Evolutionary conservation across 768 basidiomycete genomes (phyloP), one percentile per base, ranked within the genome.

Genomic region (Lentinula aciculospora): DNA sequence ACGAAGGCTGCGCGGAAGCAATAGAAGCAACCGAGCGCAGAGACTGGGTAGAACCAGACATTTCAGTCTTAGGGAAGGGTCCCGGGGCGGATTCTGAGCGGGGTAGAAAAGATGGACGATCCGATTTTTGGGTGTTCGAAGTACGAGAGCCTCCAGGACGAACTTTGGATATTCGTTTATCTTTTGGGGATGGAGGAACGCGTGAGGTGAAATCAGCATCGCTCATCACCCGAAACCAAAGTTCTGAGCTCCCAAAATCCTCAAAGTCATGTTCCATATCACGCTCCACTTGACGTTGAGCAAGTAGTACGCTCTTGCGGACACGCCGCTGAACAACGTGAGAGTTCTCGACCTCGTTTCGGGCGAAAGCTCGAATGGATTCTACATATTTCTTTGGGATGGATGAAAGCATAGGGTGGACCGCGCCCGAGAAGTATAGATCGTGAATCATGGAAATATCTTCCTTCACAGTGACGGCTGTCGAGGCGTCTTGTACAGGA

Each of bases 221-320:
- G 7, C 86, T 82, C 7, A 92, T 75, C 1, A 92, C 94, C 49
- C 93, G 89, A 72, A 94, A 92, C 86, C 92, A 98, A 3, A 99
- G 79, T 61, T 97, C 94, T 19, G 91, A 93, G 59, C 84, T 76
- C 65, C 87, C 83, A 66, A 99, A 98, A 7, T 86, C 86, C 49
- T 89, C 88, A 66, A 96, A 97, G 67, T 96, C 94, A 50, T 88
- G 88, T 61, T 90, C 87, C 92, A 99, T 95, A 50, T 86, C 83
- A 31, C 84, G 81, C 67, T 96, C 91, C 1, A 95, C 85, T 62
- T 95, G 89, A 60, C 79, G 74, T 66, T 98, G 97, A 1, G 92
- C 85, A 9, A 90, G 71, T 71, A 98, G 83, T 28, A 98, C 87
- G 57, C 87, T 88, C 45, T 81, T 77, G 10, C 91, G 84, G 2